phyloP scores from a whole-genome alignment of 225 moss, liverwort and hornwort genomes.

The Sphagnum contortum region DNA sequence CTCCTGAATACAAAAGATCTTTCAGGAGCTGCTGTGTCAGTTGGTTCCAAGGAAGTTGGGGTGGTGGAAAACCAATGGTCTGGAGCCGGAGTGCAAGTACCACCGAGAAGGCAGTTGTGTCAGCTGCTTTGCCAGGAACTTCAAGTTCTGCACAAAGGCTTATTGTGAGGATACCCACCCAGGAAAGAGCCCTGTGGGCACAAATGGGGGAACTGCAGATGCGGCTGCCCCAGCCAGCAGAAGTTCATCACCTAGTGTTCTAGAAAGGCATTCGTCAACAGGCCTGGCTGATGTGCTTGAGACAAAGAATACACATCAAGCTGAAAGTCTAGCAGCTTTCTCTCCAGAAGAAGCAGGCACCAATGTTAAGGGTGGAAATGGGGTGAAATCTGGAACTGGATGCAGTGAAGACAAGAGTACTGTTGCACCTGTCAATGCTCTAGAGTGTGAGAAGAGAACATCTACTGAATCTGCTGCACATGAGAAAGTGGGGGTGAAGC shows the following conservation, averaged over 20 bases:
- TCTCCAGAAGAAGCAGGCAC: slow-evolving; percentile 7
- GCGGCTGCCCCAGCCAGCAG: slow-evolving; percentile 35
- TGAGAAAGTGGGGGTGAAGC: slow-evolving; percentile 1
- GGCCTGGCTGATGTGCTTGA: slow-evolving; percentile 35
- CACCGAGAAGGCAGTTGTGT: slow-evolving; percentile 38
- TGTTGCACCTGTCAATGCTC: slow-evolving; percentile 6
- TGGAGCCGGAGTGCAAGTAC: slow-evolving; percentile 55
- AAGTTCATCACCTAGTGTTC: slow-evolving; percentile 60
- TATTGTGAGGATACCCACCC: slow-evolving; percentile 75
- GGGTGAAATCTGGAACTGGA: slow-evolving; percentile 9
- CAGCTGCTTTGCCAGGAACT: no score
- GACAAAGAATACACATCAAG: slow-evolving; percentile 20
- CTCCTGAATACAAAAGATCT: slow-evolving; percentile 44
- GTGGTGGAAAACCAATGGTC: slow-evolving; percentile 53
- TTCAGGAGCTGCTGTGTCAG: slow-evolving; percentile 36
- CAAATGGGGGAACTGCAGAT: slow-evolving; percentile 9
- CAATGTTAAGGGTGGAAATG: slow-evolving; percentile 11
- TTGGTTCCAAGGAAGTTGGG: slow-evolving; percentile 47
- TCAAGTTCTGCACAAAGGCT: slow-evolving; percentile 44
- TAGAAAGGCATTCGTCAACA: slow-evolving; percentile 50
- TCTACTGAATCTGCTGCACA: slow-evolving; percentile 7
- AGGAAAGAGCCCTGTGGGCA: slow-evolving; percentile 44
- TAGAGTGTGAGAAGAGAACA: slow-evolving; percentile 21
- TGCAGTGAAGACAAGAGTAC: slow-evolving; percentile 17
- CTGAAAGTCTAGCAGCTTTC: slow-evolving; percentile 4